Conservation (phyloP, 495 filamentous ascomycete species). For the Penicillium chermesinum region DNA sequence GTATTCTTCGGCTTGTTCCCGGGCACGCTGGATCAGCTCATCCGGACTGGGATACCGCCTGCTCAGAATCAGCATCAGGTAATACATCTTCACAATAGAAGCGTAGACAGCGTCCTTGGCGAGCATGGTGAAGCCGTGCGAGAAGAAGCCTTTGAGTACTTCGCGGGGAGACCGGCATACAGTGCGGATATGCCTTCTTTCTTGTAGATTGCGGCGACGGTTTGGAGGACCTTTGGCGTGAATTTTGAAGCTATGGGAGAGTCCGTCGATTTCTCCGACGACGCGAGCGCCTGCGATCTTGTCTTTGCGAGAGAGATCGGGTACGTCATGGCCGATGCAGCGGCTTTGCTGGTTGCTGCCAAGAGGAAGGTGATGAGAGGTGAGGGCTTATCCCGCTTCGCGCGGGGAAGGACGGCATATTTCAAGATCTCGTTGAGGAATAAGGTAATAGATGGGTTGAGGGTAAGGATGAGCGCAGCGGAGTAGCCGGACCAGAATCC, state of each 20-base stretch:
- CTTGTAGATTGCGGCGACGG: conserved; percentile 56
- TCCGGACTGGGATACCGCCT: conserved; percentile 43
- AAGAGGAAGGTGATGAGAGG: conserved; percentile 61
- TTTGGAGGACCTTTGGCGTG: conserved; percentile 54
- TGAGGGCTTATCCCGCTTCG: conserved; percentile 48
- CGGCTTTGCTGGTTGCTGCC: conserved; percentile 75
- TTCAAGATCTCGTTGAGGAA: conserved; percentile 71
- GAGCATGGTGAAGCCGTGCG: conserved; percentile 85
- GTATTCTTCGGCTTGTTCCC: conserved; percentile 42
- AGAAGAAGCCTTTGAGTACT: conserved; percentile 79
- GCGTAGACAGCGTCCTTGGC: conserved; percentile 77
- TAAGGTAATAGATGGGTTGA: conserved; percentile 86
- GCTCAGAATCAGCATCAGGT: conserved; percentile 33
- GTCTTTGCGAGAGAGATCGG: conserved; percentile 81
- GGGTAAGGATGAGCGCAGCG: conserved; percentile 69
- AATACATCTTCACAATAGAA: conserved; percentile 67
- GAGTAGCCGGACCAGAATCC: conserved; percentile 93
- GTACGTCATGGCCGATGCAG: conserved; percentile 77
- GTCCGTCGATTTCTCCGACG: neutral
- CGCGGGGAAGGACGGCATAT: conserved; percentile 47
- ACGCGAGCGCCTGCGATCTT: conserved; percentile 55
- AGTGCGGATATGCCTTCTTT: conserved; percentile 64
- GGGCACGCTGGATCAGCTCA: conserved; percentile 37
- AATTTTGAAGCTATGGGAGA: conserved; percentile 11
- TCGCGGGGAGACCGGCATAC: conserved; percentile 77